Percentiles rank a stretch among this genome's conserved stretches.
phyloP scores from a whole-genome alignment of 1,284 basidiomycete genomes.

The Pholiota adiposa region DNA sequence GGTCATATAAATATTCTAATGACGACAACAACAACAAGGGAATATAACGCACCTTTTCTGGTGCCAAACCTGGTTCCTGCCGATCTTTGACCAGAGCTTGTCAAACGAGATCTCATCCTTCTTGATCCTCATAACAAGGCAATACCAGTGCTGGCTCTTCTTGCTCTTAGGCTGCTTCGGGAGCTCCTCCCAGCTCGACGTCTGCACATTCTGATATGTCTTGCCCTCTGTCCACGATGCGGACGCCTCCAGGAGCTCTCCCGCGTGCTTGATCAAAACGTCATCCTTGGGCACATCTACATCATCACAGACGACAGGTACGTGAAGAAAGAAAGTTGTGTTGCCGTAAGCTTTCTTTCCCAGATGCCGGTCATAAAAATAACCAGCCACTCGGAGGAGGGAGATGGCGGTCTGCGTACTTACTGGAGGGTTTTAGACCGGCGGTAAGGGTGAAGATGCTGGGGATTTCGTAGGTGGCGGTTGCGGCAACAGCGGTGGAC shows the following conservation, averaged over 20 bases:
- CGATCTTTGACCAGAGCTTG: slow-evolving; percentile 30
- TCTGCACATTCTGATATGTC: slow-evolving; percentile 20
- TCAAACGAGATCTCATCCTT: slow-evolving; percentile 27
- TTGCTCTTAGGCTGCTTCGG: background rate
- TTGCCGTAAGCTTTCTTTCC: background rate
- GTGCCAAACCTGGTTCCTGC: slow-evolving; percentile 25
- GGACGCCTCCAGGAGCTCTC: slow-evolving; percentile 26
- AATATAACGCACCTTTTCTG: slow-evolving; percentile 24
- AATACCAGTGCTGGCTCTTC: slow-evolving; percentile 24
- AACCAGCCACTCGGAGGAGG: background rate
- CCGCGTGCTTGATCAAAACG: slow-evolving; percentile 25
- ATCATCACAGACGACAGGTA: background rate
- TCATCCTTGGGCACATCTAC: slow-evolving; percentile 27
- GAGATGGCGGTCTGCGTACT: too few species aligned
- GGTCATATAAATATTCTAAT: too few species aligned
- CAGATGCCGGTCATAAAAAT: background rate
- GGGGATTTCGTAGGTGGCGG: slow-evolving; percentile 11
- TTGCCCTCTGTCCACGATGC: slow-evolving; percentile 25
- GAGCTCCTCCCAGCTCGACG: slow-evolving; percentile 8
- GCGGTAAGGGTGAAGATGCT: slow-evolving; percentile 14
- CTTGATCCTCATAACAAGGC: slow-evolving; percentile 21
- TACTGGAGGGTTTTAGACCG: slow-evolving; percentile 20
- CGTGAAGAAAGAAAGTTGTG: too few species aligned
- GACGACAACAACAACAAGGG: background rate
- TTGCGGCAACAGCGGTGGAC: background rate